These are phyloP conservation scores for Blepharisma stoltei DNA, from an alignment of 73 alveolate species.

Conservation along the genomic window DNA sequence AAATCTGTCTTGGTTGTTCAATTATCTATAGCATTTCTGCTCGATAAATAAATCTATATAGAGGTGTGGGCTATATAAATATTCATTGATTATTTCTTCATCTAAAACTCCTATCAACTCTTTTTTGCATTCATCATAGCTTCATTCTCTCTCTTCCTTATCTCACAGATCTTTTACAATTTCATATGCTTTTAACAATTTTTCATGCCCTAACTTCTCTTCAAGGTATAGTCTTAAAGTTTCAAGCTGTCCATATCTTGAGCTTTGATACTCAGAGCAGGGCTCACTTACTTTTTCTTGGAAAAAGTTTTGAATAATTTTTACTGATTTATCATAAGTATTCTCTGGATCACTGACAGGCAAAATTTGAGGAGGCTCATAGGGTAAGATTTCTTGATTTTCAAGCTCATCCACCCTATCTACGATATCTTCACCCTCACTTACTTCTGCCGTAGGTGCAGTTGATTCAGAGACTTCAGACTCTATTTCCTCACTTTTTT, in stretches of 20 bases:
- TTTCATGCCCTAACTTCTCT: background rate
- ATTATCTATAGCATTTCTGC: no score
- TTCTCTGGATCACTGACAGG: background rate
- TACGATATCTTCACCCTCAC: background rate
- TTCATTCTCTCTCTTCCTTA: background rate
- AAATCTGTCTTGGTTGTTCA: no score
- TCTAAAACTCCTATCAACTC: background rate
- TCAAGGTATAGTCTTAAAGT: conserved; percentile 6
- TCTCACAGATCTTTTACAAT: background rate
- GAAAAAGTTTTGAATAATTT: background rate
- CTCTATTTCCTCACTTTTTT: no score
- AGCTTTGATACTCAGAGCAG: background rate
- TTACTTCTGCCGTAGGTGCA: no score
- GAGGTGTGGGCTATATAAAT: no score
- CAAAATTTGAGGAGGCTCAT: background rate
- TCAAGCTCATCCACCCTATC: background rate
- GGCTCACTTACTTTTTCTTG: background rate
- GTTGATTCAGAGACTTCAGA: no score
- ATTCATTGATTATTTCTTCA: conserved; percentile 2
- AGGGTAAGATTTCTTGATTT: conserved; percentile 3
- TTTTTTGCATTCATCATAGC: background rate
- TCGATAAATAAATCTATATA: no score
- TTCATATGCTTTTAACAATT: background rate
- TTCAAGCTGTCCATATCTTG: background rate
- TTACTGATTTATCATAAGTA: background rate